Percentiles rank a stretch among this genome's conserved stretches.
Conservation (phyloP, 2,329 filamentous ascomycete genomes). For the Fonsecaea monophora region DNA sequence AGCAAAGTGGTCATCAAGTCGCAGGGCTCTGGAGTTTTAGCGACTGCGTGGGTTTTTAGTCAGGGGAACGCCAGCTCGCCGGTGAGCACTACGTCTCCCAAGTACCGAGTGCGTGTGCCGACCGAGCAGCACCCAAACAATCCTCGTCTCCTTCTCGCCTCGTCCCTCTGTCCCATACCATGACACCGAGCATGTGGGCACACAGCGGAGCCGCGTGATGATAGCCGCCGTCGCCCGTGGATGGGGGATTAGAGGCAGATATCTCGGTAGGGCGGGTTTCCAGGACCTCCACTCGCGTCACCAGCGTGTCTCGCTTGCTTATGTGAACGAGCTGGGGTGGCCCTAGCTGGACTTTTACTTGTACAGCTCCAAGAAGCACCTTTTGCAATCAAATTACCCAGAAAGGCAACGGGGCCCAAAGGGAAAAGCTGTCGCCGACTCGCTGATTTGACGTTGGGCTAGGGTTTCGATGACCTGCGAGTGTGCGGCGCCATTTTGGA, state of each 20-base stretch:
- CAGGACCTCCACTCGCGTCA: neutral
- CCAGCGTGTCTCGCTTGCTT: neutral
- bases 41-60: neutral
- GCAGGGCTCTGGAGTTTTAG: neutral
- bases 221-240: neutral
- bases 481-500: too few relatives aligned
- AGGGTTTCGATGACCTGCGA: too few relatives aligned
- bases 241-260: neutral
- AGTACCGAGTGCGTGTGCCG: neutral
- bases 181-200: neutral
- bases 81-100: neutral
- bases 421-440: conserved; percentile 4
- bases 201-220: neutral
- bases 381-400: neutral
- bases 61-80: conserved; percentile 5
- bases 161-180: neutral
- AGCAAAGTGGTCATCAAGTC: neutral
- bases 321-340: neutral
- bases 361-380: too few relatives aligned
- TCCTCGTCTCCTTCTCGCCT: neutral
- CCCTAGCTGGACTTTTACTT: neutral
- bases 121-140: neutral
- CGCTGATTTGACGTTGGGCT: conserved; percentile 6
- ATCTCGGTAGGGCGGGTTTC: too few relatives aligned
- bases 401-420: neutral